Evolutionary conservation across 75 land plant genomes (phyloP).

Genomic region (Gnetum montanum): DNA sequence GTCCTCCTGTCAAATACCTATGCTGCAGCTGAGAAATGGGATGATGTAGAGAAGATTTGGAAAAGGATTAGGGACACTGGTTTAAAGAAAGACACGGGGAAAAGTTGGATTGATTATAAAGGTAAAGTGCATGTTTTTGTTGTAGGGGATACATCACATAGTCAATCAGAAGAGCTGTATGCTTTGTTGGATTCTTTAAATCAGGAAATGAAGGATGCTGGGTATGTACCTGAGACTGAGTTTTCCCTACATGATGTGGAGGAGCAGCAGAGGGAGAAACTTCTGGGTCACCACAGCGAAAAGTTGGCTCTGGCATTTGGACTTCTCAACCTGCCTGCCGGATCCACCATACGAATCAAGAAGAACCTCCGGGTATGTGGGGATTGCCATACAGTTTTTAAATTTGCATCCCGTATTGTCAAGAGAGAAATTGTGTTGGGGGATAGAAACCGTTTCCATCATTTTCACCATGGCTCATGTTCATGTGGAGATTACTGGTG

Average conservation of each 20-base stretch:
- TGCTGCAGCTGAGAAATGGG: neutral
- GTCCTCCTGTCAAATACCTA: neutral
- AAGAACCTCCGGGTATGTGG: neutral
- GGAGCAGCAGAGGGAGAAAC: neutral
- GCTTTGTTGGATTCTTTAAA: neutral
- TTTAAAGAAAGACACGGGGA: neutral
- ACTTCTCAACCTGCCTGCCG: neutral
- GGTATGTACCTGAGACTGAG: neutral
- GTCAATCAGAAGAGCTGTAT: neutral
- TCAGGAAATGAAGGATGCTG: neutral
- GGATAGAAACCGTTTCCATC: neutral
- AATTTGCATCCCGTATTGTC: neutral
- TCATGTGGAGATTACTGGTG: neutral
- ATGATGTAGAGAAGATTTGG: neutral
- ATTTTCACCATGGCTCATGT: neutral
- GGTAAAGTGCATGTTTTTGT: neutral
- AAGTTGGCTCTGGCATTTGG: neutral
- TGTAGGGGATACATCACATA: neutral
- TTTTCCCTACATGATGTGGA: neutral
- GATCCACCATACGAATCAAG: neutral
- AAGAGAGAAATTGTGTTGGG: neutral
- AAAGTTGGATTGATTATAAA: neutral
- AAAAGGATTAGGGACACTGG: neutral
- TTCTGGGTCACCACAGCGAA: neutral
- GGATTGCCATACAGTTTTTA: neutral